Evolutionary conservation across 2,329 filamentous ascomycete species (phyloP).

Genomic region (Ascochyta pisi): DNA sequence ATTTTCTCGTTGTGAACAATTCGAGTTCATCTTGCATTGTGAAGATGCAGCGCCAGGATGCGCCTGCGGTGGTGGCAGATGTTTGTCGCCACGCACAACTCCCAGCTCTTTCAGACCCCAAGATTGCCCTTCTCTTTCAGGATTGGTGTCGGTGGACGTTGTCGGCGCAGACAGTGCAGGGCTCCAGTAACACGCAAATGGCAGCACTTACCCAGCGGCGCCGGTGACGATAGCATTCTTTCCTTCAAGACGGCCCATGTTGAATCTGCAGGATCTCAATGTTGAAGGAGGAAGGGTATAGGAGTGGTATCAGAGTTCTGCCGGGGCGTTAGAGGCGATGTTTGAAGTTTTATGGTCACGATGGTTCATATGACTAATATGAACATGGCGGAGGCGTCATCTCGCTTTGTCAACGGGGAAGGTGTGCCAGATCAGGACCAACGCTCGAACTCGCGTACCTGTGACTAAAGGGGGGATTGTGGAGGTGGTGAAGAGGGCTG

Average conservation of each 20-base stretch:
- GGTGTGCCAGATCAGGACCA: slow-evolving; percentile 12
- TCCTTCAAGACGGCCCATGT: slow-evolving; percentile 63
- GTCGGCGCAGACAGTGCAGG: neutral
- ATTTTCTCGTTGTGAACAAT: neutral
- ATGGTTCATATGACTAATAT: slow-evolving; percentile 21
- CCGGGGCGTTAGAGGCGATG: slow-evolving; percentile 11
- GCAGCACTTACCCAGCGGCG: slow-evolving; percentile 75
- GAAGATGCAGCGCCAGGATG: slow-evolving; percentile 3
- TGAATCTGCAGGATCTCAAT: slow-evolving; percentile 32
- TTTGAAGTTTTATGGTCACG: slow-evolving; percentile 33
- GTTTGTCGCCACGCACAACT: neutral
- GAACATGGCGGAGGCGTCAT: slow-evolving; percentile 14
- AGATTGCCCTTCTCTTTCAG: neutral
- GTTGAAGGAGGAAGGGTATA: slow-evolving; percentile 2
- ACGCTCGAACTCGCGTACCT: slow-evolving; percentile 7
- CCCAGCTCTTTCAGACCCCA: neutral
- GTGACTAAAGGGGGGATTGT: neutral
- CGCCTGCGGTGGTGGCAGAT: neutral
- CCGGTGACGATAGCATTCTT: slow-evolving; percentile 82
- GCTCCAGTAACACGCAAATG: neutral
- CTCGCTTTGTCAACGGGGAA: slow-evolving; percentile 18
- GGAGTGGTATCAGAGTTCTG: slow-evolving; percentile 16
- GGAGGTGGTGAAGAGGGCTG: neutral
- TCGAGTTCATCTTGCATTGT: neutral
- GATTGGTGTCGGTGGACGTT: neutral